Conservation (phyloP, 2,329 filamentous ascomycete genomes). For the Onygena corvina region DNA sequence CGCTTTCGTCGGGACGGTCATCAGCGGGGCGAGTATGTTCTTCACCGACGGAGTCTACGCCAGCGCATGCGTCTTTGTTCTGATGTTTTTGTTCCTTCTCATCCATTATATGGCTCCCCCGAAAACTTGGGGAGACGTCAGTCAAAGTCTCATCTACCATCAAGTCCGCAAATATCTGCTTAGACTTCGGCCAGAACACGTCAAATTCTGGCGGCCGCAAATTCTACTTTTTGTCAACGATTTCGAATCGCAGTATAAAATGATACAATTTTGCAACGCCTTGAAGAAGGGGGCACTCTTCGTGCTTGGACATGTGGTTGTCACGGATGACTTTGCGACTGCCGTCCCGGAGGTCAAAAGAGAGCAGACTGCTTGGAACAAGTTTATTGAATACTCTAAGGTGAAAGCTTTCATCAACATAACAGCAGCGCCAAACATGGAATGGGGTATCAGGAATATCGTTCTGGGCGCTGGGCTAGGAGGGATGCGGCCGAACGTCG, state of each 20-base stretch:
- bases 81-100: conserved; percentile 66
- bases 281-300: conserved; percentile 79
- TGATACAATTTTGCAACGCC: conserved; percentile 85
- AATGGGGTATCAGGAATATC: conserved; percentile 75
- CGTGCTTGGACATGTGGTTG: conserved; percentile 76
- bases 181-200: conserved; percentile 72
- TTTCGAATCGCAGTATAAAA: conserved; percentile 64
- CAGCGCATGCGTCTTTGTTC: conserved; percentile 57
- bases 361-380: conserved; percentile 72
- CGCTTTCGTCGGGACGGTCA: conserved; percentile 59
- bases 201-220: conserved; percentile 87
- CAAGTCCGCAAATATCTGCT: conserved; percentile 81
- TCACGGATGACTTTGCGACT: conserved; percentile 66
- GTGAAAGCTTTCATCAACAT: conserved; percentile 87
- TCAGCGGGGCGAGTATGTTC: conserved; percentile 73
- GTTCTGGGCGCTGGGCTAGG: conserved; percentile 71
- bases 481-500: conserved; percentile 82
- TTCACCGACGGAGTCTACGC: conserved; percentile 78
- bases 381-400: conserved; percentile 72
- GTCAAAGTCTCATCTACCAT: conserved; percentile 75
- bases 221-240: conserved; percentile 76
- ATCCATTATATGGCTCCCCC: conserved; percentile 79
- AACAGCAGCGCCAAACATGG: conserved; percentile 66
- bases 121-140: conserved; percentile 83
- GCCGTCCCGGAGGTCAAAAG: conserved; percentile 70